Evolutionary conservation across 2,329 filamentous ascomycete species (phyloP), one percentile per base, ranked within the genome.

Genomic region (Alternaria conjuncta): DNA sequence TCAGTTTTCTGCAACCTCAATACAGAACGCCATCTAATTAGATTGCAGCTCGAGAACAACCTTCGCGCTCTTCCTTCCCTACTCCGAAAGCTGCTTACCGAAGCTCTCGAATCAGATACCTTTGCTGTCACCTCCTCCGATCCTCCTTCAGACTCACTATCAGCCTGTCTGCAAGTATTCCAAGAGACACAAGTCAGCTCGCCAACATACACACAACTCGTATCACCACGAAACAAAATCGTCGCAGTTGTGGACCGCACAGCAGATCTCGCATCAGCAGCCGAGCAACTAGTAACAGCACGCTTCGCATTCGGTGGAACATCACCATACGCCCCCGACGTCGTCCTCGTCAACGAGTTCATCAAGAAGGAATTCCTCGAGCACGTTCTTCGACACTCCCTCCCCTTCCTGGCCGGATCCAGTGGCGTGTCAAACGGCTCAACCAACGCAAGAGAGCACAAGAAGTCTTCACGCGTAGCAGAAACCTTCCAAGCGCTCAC

Each of bases 311-410:
- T 88, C 28, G 80, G 84, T 2, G 88, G 88, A 3, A 80, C 76
- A 3, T 89, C 88, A 1, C 83, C 87, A 0, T 90, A 90, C 70
- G 85, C 87, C 0, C 89, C 89, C 0, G 88, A 90, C 69, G 28
- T 89, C 0, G 85, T 90, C 0, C 76, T 90, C 0, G 88, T 91
- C n/a, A 89, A 90, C 63, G 88, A 90, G 65, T 90, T 85, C 62
- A 80, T 83, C 4, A 86, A 86, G 77, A 82, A 85, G 58, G 80
- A 82, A 0, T 89, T 90, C 66, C 73, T 87, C 0, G 81, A 85
- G 50, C 84, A 84, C 0, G 81, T 84, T 5, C 74, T 84, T 13
- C 77, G 79, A 41, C 80, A 84, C 28, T 73, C 75, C 0, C 75
- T 79, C 12, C 73, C 69, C 4, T 75, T 74, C 32, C 65, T 78